Evolutionary conservation across 148 eudicot species (phyloP), one percentile per base, ranked within the genome.

Genomic region (Rhododendron simsii): DNA sequence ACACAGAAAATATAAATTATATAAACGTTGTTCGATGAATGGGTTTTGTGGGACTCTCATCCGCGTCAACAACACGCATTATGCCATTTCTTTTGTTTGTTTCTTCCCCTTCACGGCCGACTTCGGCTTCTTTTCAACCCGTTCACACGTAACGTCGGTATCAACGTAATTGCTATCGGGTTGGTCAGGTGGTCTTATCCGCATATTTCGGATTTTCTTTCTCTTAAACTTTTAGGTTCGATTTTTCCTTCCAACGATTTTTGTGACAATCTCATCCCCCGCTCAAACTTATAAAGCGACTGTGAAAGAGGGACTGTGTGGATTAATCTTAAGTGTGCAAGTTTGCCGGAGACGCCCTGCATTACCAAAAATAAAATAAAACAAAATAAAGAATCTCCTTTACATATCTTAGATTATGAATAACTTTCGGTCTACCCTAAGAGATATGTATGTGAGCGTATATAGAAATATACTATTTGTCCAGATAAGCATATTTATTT

Each of bases 1-100:
- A 18, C 65, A 59, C 35, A 33, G 7, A 20, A 33, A 33, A 15
- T 69, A 12, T 11, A 7, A 11, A 2, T n/a, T 12, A 37, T 37
- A 37, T 37, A 37, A 20, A 20, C 0, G 30, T 30, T 21, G 81
- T 44, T 47, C 3, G 18, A 50, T 50, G 37, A 14, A 26, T 30
- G 61, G 59, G 61, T 3, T 44, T 53, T 44, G 7, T 28, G 37
- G 74, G 69, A 41, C 26, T 47, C 35, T 39, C 41, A 28, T 30
- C 85, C 18, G 45, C 85, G 85, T 83, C 85, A 69, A 69, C 85
- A 83, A 48, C 84, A 83, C 78, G 63, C 79, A 69, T 45, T 71
- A 47, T 48, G 33, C 47, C 9, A 4, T 47, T 7, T 10, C 65
- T 83, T 44, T 44, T 8, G 28, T 63, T 44, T 21, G 20, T 44